Evolutionary conservation across 352 stramenopile genomes (phyloP).

Genomic region (Globisporangium heterothallicum): DNA sequence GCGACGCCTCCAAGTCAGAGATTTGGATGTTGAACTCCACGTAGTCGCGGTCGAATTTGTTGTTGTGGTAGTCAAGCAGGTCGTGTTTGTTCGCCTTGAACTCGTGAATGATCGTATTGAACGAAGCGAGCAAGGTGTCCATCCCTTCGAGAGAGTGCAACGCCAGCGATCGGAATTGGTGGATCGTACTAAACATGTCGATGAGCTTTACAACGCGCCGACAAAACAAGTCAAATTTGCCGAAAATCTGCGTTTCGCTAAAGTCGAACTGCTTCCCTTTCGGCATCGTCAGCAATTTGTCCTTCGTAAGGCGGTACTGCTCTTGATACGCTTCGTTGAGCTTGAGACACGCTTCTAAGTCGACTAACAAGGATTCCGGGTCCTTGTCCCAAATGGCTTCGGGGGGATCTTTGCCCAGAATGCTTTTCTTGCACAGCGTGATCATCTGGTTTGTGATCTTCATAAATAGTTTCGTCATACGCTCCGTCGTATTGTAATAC

Average conservation of each 20-base stretch:
- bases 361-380: constrained; percentile 50
- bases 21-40: constrained; percentile 94
- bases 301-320: constrained; percentile 85
- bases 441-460: constrained; percentile 92
- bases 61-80: constrained; percentile 84
- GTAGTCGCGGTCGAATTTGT: constrained; percentile 92
- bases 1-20: constrained; percentile 75
- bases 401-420: constrained; percentile 46
- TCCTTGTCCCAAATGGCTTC: constrained; percentile 79
- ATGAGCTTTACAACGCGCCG: constrained; percentile 87
- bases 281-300: constrained; percentile 85
- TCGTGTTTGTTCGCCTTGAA: constrained; percentile 81
- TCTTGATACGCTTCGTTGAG: constrained; percentile 91
- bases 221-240: constrained; percentile 90
- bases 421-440: constrained; percentile 61
- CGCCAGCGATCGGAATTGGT: constrained; percentile 87
- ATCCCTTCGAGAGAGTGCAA: constrained; percentile 91
- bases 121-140: constrained; percentile 68
- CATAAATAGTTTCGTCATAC: constrained; percentile 90
- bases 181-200: constrained; percentile 90
- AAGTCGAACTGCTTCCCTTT: constrained; percentile 91
- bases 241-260: constrained; percentile 88
- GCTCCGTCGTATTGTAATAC: constrained; percentile 88
- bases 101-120: constrained; percentile 78
- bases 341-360: constrained; percentile 75